Base-by-base conservation (phyloP, 768 basidiomycete species). In the Pisolithus orientalis region DNA sequence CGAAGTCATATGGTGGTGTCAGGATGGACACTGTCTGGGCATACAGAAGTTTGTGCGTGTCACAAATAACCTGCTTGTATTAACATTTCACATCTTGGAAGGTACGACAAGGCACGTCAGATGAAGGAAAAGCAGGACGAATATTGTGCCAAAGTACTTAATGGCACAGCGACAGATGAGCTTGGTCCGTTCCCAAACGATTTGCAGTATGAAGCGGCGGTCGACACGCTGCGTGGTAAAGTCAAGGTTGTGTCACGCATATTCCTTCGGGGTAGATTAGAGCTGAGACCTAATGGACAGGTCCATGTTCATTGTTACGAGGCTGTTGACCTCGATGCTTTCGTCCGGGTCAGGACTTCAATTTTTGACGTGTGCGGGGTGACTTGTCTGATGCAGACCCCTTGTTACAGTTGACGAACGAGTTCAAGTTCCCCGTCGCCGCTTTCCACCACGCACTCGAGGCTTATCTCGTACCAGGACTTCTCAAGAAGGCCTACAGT, bases 171-270 rank as follows among this genome's bases (percentile, higher is more conserved):
- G n/a, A 80, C 78, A 79, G 62, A 68, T 0, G 72, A 69, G 7
- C 66, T 83, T 49, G 74, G 57, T 10, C 25, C 65, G 6, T 93
- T 89, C 68, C 94, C 94, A 1, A 84, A 89, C 43, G 78, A 78
- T 54, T 64, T 79, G 39, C 73, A 87, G 59, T 89, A 83, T 83
- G 87, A 92, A 59, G 78, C 81, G 52, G 70, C 94, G 29, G 83
- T 90, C 4, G 90, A 92, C 55, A 89, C 92, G 32, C 74, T 94
- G 45, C 78, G 93, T 39, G 93, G 93, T 7, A 84, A 82, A 51
- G 91, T 94, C 63, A 94, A 90, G 80, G 65, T 67, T 24, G 42
- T 44, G 24, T 6, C 16, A 6, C n/a, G 39, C 16, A n/a, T 10
- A 7, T 40, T 40, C 21, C 21, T 21, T 40, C 39, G 21, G 6